Conservation (phyloP, 2,329 filamentous ascomycete species). For the Fusarium ramigenum region DNA sequence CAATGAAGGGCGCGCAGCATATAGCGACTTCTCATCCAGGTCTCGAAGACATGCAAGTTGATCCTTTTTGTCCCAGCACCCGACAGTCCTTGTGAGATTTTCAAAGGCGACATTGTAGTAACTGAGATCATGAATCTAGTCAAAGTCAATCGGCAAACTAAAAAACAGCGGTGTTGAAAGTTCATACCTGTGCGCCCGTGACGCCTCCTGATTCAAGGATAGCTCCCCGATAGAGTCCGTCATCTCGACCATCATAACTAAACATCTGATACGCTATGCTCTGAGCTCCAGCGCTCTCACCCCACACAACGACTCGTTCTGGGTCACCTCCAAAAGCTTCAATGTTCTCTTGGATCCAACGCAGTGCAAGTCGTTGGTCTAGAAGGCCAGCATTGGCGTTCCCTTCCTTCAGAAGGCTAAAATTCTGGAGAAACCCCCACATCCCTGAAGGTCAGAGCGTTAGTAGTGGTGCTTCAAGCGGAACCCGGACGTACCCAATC, state of each 20-base stretch:
- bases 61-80: conserved; percentile 47
- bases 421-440: conserved; percentile 63
- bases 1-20: conserved; percentile 48
- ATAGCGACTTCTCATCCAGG: conserved; percentile 46
- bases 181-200: conserved; percentile 34
- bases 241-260: conserved; percentile 64
- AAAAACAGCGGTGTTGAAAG: rapidly evolving
- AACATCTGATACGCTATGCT: conserved; percentile 59
- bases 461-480: neutral
- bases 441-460: conserved; percentile 33
- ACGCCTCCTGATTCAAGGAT: conserved; percentile 62
- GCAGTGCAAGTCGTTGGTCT: conserved; percentile 59
- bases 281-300: conserved; percentile 55
- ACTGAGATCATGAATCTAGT: conserved; percentile 38
- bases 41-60: conserved; percentile 51
- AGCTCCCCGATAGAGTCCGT: conserved; percentile 62
- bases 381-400: conserved; percentile 60
- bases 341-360: conserved; percentile 65
- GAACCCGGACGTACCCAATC: conserved; percentile 47
- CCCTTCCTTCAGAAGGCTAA: conserved; percentile 53
- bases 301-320: conserved; percentile 58
- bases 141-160: neutral
- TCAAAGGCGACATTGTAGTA: conserved; percentile 42
- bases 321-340: conserved; percentile 60
- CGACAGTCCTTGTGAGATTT: conserved; percentile 39